Evolutionary conservation across 768 basidiomycete species (phyloP).

Genomic region (Cubamyces lactineus): DNA sequence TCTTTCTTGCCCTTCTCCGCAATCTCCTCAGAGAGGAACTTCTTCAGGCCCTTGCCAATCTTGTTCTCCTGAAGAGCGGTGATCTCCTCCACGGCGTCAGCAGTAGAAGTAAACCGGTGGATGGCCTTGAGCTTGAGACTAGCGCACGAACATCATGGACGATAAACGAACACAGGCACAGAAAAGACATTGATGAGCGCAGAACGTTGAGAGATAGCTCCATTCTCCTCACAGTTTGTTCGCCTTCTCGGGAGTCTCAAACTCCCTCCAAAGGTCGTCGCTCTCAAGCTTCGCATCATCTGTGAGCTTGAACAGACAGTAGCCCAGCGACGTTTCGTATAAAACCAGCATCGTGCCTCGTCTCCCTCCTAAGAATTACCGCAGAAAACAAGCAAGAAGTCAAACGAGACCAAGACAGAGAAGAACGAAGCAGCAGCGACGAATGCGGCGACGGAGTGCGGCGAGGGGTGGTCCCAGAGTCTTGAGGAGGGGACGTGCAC

Average conservation of each 20-base stretch:
- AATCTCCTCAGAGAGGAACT: conserved; percentile 87
- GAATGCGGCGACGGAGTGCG: background rate
- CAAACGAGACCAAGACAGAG: background rate
- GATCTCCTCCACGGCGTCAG: conserved; percentile 95
- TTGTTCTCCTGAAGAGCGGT: conserved; percentile 92
- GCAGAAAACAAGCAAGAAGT: conserved; percentile 5
- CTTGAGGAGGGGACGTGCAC: conserved; percentile 11
- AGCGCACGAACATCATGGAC: background rate
- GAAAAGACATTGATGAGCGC: conserved; percentile 17
- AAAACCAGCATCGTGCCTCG: conserved; percentile 83
- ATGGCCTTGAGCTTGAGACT: conserved; percentile 94
- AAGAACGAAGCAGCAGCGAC: background rate
- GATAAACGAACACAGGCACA: background rate
- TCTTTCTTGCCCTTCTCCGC: conserved; percentile 92
- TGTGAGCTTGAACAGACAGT: conserved; percentile 96
- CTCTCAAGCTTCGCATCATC: conserved; percentile 86
- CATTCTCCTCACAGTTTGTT: conserved; percentile 79
- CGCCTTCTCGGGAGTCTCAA: conserved; percentile 89
- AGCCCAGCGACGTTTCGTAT: conserved; percentile 95
- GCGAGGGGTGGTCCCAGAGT: conserved; percentile 3
- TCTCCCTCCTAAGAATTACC: background rate
- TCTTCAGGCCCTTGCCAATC: conserved; percentile 88
- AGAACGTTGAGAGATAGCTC: conserved; percentile 11
- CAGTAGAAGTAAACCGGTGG: conserved; percentile 96
- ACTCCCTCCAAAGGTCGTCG: conserved; percentile 88